Percentiles rank a stretch among this genome's conserved stretches.
These are phyloP conservation scores for Arachnopeziza araneosa DNA, from an alignment of 2,329 filamentous ascomycete species.

Conservation along the genomic window DNA sequence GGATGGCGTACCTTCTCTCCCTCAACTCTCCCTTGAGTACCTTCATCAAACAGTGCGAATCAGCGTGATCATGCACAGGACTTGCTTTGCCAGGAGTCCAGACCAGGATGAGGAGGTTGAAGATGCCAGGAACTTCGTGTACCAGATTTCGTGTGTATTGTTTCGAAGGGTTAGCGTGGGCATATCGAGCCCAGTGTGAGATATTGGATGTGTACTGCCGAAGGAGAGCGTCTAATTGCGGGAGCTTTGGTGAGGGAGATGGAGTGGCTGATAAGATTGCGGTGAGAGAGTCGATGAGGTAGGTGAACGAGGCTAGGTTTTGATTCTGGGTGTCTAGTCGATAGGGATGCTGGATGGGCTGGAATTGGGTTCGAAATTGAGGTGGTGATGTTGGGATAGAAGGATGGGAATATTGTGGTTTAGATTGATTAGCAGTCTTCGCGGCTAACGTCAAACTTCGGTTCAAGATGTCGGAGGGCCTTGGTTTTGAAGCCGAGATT, in stretches of 20 bases:
- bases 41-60: slow-evolving; percentile 88
- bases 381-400: neutral
- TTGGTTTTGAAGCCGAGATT: neutral
- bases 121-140: slow-evolving; percentile 74
- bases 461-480: neutral
- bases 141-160: slow-evolving; percentile 86
- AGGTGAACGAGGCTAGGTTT: neutral
- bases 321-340: neutral
- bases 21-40: slow-evolving; percentile 69
- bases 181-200: slow-evolving; percentile 69
- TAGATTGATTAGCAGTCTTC: neutral
- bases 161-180: slow-evolving; percentile 62
- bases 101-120: slow-evolving; percentile 59
- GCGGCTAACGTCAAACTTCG: neutral
- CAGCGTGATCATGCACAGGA: slow-evolving; percentile 82
- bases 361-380: neutral
- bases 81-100: slow-evolving; percentile 82
- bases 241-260: neutral
- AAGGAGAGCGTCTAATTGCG: slow-evolving; percentile 66
- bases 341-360: neutral
- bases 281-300: neutral
- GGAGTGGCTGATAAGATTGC: neutral
- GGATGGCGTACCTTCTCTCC: slow-evolving; percentile 63
- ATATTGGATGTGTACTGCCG: slow-evolving; percentile 63
- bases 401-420: neutral